These are phyloP conservation scores for Metschnikowia colocasiae DNA, from an alignment of 805 yeast genomes.

Conservation along the genomic window DNA sequence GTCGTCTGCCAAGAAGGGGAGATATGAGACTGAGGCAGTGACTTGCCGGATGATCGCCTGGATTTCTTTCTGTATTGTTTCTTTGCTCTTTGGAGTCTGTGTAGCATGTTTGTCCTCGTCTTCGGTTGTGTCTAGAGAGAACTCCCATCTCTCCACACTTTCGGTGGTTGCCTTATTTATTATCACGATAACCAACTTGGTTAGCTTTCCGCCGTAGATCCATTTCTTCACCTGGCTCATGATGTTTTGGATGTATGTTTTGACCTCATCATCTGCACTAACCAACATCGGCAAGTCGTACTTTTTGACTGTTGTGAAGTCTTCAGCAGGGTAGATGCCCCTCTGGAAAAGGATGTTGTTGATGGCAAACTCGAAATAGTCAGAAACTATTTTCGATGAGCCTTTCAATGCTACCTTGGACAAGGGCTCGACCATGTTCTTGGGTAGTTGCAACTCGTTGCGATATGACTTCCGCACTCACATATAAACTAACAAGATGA, in stretches of 20 bases:
- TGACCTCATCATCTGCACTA: slow-evolving; percentile 72
- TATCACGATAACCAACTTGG: slow-evolving; percentile 69
- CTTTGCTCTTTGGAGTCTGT: slow-evolving; percentile 28
- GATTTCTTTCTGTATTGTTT: slow-evolving; percentile 67
- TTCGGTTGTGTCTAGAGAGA: slow-evolving; percentile 48
- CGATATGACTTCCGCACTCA: background rate
- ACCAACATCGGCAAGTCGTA: slow-evolving; percentile 75
- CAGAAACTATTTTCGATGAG: slow-evolving; percentile 73
- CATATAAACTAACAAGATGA: background rate
- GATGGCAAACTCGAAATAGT: slow-evolving; percentile 79
- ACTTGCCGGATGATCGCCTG: slow-evolving; percentile 84
- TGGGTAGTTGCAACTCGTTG: slow-evolving; percentile 3
- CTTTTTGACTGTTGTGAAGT: slow-evolving; percentile 70
- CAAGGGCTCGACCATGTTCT: slow-evolving; percentile 14
- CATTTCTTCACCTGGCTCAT: slow-evolving; percentile 62
- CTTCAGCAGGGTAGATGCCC: slow-evolving; percentile 85
- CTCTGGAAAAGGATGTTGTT: slow-evolving; percentile 82
- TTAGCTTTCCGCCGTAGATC: slow-evolving; percentile 67
- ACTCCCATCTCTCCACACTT: slow-evolving; percentile 83
- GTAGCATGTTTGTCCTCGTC: slow-evolving; percentile 3
- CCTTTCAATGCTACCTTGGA: slow-evolving; percentile 65
- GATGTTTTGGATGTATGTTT: slow-evolving; percentile 60
- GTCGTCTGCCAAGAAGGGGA: slow-evolving; percentile 62
- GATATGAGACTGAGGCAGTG: slow-evolving; percentile 80
- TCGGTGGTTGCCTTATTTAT: slow-evolving; percentile 64